Percentiles rank a stretch among this genome's conserved stretches.
phyloP scores from a whole-genome alignment of 352 stramenopile genomes.

The Blastocystis sp. region DNA sequence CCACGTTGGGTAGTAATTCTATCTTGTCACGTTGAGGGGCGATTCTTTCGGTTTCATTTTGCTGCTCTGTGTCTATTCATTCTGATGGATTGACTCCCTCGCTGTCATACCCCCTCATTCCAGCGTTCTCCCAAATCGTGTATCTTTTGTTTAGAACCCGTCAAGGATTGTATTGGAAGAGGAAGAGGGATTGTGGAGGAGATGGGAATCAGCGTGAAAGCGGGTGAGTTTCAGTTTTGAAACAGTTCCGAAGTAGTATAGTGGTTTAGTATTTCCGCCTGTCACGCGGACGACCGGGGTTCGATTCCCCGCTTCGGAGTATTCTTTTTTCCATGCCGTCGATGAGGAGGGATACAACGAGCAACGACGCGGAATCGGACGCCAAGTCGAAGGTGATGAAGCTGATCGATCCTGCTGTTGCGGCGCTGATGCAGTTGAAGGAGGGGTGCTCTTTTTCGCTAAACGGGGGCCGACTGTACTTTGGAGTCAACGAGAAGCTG shows the following conservation, averaged over 20 bases:
- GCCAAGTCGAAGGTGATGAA: background rate
- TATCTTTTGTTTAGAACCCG: too few species aligned
- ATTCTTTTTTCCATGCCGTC: background rate
- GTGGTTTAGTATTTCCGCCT: slow-evolving; percentile 74
- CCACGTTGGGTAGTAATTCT: background rate
- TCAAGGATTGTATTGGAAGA: too few species aligned
- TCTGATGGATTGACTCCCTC: too few species aligned
- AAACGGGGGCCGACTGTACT: background rate
- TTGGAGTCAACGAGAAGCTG: background rate
- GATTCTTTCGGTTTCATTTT: too few species aligned
- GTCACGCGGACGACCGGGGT: slow-evolving; percentile 73
- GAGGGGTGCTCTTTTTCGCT: background rate
- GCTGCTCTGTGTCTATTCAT: too few species aligned
- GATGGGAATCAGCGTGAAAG: background rate
- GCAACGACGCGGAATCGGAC: background rate
- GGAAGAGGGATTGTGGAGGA: background rate
- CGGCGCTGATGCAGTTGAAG: background rate
- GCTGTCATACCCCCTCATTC: too few species aligned
- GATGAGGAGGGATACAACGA: background rate
- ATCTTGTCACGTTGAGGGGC: too few species aligned
- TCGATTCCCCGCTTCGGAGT: slow-evolving; percentile 73
- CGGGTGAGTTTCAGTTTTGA: too few species aligned
- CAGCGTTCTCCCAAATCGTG: too few species aligned
- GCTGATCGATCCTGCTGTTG: background rate
- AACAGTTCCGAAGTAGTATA: slow-evolving; percentile 73